Conservation (phyloP, 495 filamentous ascomycete genomes). For the Neurospora sp. region DNA sequence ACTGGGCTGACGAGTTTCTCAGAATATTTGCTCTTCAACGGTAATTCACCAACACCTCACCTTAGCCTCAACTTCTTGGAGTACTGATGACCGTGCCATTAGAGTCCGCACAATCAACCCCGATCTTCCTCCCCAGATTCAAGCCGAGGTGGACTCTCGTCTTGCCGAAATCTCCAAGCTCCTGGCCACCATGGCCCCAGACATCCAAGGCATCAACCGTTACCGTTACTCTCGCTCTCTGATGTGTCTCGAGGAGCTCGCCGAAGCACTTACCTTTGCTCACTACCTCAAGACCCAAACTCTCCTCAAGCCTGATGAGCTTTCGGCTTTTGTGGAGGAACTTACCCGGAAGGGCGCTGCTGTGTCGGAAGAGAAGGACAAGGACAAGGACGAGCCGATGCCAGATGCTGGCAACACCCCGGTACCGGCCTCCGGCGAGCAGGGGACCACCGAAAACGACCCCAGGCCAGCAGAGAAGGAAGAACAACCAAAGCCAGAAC, state of each 20-base stretch:
- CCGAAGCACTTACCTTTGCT: slow-evolving; percentile 75
- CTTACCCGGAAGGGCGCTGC: slow-evolving; percentile 14
- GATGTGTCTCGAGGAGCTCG: slow-evolving; percentile 79
- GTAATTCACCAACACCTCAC: slow-evolving; percentile 31
- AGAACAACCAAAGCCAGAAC: slow-evolving; percentile 5
- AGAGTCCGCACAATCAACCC: slow-evolving; percentile 50
- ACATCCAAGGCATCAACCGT: slow-evolving; percentile 68
- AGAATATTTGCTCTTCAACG: slow-evolving; percentile 92
- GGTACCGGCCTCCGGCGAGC: background rate
- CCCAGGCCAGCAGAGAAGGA: background rate
- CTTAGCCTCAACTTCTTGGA: background rate
- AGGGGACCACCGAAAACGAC: background rate
- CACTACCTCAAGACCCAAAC: slow-evolving; percentile 75
- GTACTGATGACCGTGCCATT: slow-evolving; percentile 5
- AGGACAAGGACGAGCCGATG: slow-evolving; percentile 18
- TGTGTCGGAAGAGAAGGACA: background rate
- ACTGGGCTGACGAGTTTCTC: slow-evolving; percentile 2
- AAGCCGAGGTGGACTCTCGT: slow-evolving; percentile 53
- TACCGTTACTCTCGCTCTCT: slow-evolving; percentile 84
- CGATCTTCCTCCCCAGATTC: slow-evolving; percentile 53
- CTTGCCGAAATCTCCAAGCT: slow-evolving; percentile 56
- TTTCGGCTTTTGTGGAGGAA: slow-evolving; percentile 34
- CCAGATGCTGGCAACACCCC: slow-evolving; percentile 8
- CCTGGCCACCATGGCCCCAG: slow-evolving; percentile 55
- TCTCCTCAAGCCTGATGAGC: slow-evolving; percentile 56